Evolutionary conservation across 306 rosid genomes (phyloP), one percentile per base, ranked within the genome.

Genomic region (Lithocarpus polystachyus): DNA sequence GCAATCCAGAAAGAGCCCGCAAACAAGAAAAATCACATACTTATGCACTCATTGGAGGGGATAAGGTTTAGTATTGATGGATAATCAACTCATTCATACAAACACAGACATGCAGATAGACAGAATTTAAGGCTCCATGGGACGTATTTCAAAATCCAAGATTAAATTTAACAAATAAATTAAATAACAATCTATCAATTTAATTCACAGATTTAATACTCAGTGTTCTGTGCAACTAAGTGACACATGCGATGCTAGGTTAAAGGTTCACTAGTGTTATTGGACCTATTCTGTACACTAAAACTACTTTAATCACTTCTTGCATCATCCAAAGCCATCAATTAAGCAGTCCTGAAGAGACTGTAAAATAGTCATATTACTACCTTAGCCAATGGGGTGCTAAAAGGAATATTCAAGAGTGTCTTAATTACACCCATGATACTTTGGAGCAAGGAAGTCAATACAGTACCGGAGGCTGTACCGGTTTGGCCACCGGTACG

Each of bases 331-430:
- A 64, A 29, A 29, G 20, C 22, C 37, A 31, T 4, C 33, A 2
- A 43, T 8, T 14, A 43, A 43, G 51, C 51, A 43, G 51, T 43
- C 37, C 11, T 43, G 55, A 43, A 60, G 2, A 57, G 55, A 68
- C 54, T 68, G 35, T 31, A 52, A 55, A 68, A 52, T 60, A 72
- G 67, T 37, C 35, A 52, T 5, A 64, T 45, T n/a, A 75, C 74
- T 85, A 94, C 98, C 97, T 95, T 91, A n/a, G 97, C 95, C 26
- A 95, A 79, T 29, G 97, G 90, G 70, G 89, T 86, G 67, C 77
- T 71, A 23, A 83, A 73, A 43, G 99, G 92, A 83, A 89, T 82
- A 71, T 75, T 80, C 89, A 89, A 73, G 54, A 95, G 97, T 92
- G 90, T 87, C 65, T 86, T 85, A 85, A 89, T 81, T 68, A 89